A percentile compares a stretch with the other conserved stretches of the same genome.
Conservation (phyloP, 1,139 yeast genomes). For the Geotrichum reessii region DNA sequence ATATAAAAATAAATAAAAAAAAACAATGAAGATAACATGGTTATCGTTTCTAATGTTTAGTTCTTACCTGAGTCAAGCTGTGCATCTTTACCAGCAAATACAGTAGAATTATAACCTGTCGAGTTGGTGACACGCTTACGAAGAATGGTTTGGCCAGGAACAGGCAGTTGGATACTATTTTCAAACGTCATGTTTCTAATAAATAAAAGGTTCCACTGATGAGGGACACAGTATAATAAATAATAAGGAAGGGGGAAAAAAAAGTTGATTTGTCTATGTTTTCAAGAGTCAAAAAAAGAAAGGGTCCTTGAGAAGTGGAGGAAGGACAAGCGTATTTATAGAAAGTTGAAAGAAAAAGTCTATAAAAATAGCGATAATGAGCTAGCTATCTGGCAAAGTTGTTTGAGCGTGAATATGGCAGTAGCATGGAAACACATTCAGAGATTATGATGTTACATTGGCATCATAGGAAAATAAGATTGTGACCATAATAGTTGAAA, state of each 20-base stretch:
- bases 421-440: background rate
- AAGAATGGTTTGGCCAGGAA: slow-evolving; percentile 11
- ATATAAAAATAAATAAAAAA: background rate
- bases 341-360: background rate
- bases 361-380: background rate
- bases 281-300: background rate
- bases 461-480: background rate
- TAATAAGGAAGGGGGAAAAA: background rate
- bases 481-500: background rate
- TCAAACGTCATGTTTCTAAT: background rate
- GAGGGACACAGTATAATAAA: background rate
- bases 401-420: background rate
- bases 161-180: background rate
- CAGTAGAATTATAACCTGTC: slow-evolving; percentile 63
- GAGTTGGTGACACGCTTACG: slow-evolving; percentile 15
- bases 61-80: slow-evolving; percentile 57
- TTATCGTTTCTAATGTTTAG: background rate
- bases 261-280: background rate
- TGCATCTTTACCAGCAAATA: slow-evolving; percentile 73
- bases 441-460: background rate
- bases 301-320: background rate
- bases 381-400: background rate
- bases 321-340: background rate
- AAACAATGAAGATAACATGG: background rate
- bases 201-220: background rate